Base-by-base conservation (phyloP, 2,329 filamentous ascomycete genomes). In the Ascochyta fabae region DNA sequence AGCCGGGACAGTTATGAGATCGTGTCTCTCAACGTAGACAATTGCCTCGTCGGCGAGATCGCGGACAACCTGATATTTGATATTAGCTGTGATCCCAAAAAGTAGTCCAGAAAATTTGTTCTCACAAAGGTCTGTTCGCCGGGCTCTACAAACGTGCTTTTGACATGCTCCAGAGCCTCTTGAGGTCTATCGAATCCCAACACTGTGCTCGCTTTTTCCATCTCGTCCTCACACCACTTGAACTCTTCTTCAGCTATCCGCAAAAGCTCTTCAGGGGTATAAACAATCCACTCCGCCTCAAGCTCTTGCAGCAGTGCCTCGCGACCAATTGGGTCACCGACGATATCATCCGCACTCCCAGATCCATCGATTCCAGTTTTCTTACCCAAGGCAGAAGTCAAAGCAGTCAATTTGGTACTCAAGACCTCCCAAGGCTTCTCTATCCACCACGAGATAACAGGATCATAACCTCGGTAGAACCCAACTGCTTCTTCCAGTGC, bases 391-490 rank as follows among this genome's bases (percentile, higher is more conserved):
- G 75, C 60, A 0, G 69, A 60, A 2, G 78, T 61, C 31, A 80
- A 70, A 0, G 65, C 64, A 9, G 70, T 60, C 3, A 84, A 65
- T 0, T 73, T 69, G 2, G 59, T 56, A 23, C 79, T 68, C 3
- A 83, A 70, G 2, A 72, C 65, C 2, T 69, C 61, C 60, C 80
- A 83, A 0, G 83, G 82, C 6, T 74, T 66, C 0, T 74, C 68
- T 0, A 80, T 77, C 84, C 84, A 87, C 81, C 83, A 86, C 38
- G 83, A 79, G 49, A 85, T 86, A 13, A 77, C 52, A 0, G 84
- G 83, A 58, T 86, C 81, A 60, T 86, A 86, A 3, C 79, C 79
- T 27, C 75, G 72, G 65, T 84, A 86, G 62, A 86, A 87, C 0
- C 44, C 55, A 49, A 76, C 79, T 64, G 79, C 80, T 59, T 86